Base-by-base conservation (phyloP, 768 basidiomycete species). In the Lactarius evosmus region DNA sequence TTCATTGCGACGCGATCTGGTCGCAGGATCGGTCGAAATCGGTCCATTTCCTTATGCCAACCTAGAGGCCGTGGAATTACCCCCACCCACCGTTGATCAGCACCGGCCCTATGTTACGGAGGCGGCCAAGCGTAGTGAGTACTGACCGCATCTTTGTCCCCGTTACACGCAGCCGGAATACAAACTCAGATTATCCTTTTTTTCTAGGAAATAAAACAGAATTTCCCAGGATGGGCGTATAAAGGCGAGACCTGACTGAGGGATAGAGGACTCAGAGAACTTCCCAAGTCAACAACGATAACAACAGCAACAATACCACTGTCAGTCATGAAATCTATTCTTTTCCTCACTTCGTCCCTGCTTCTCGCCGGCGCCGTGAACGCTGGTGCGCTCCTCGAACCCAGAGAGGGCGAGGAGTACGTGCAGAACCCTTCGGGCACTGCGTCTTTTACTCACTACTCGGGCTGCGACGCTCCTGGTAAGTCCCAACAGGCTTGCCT, bases 361-460 rank as follows among this genome's bases (percentile, higher is more conserved):
- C 14, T 30, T 25, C 22, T 57, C 11, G 36, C 36, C 4, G 11
- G 29, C 44, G 38, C 30, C 29, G 56, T 25, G 14, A 19, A 54
- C 44, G 57, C 30, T 30, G 19, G 29, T 16, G n/a, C n/a, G 30
- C 0, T 38, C 36, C 16, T 30, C 44, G 16, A 49, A 17, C 22
- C 30, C 40, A 22, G 33, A 40, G 75, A 77, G 4, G 82, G 80
- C 19, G 83, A 81, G 16, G 83, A 81, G 16, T 86, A 84, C 66
- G 66, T 85, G 38, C 85, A 86, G 72, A 77, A 72, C 32, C 62
- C 82, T 1, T 82, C 82, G 27, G 84, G 83, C 25, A 66, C 67
- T 22, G 79, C 84, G 22, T 82, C 83, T 17, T 86, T 86, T 76
- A 85, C 85, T 11, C 70, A 75, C 67, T 85, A 85, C 70, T 76